Evolutionary conservation across 371 early-diverging fungal genomes (phyloP).

Genomic region (Rhizopus arrhizus): DNA sequence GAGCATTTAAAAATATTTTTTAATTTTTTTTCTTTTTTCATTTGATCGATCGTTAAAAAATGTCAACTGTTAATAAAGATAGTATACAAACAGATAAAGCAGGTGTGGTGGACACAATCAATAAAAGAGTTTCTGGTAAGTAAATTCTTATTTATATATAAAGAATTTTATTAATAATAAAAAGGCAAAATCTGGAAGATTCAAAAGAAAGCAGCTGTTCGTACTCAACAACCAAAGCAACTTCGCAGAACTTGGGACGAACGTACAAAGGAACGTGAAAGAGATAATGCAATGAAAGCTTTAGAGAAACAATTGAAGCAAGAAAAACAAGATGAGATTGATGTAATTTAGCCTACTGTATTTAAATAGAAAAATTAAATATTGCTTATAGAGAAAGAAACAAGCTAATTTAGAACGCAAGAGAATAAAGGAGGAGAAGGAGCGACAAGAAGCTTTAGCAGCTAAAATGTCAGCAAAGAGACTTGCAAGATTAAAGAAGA

Average conservation of each 20-base stretch:
- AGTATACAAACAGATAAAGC: constrained; percentile 38
- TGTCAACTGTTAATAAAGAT: constrained; percentile 30
- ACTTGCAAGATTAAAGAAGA: constrained; percentile 31
- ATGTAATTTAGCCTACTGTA: constrained; percentile 34
- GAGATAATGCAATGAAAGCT: constrained; percentile 42
- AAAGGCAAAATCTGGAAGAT: constrained; percentile 60
- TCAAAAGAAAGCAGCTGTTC: constrained; percentile 55
- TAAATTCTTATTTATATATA: not conserved
- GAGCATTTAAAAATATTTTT: constrained; percentile 2
- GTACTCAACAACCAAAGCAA: constrained; percentile 58
- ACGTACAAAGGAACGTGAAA: constrained; percentile 49
- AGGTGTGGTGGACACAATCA: constrained; percentile 47
- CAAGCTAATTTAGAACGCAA: constrained; percentile 62
- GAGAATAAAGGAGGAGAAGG: constrained; percentile 65
- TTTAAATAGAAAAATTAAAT: not conserved
- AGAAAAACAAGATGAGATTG: constrained; percentile 58
- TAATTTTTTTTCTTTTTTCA: constrained; percentile 10
- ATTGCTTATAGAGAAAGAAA: constrained; percentile 54
- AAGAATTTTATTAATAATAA: not conserved
- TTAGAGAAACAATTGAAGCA: constrained; percentile 59
- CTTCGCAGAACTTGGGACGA: constrained; percentile 58
- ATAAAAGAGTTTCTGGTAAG: constrained; percentile 53
- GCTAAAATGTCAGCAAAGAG: constrained; percentile 36
- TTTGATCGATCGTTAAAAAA: constrained; percentile 6
- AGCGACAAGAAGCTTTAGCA: constrained; percentile 57